Evolutionary conservation across 805 yeast genomes (phyloP).

Genomic region (Metschnikowia koreensis): DNA sequence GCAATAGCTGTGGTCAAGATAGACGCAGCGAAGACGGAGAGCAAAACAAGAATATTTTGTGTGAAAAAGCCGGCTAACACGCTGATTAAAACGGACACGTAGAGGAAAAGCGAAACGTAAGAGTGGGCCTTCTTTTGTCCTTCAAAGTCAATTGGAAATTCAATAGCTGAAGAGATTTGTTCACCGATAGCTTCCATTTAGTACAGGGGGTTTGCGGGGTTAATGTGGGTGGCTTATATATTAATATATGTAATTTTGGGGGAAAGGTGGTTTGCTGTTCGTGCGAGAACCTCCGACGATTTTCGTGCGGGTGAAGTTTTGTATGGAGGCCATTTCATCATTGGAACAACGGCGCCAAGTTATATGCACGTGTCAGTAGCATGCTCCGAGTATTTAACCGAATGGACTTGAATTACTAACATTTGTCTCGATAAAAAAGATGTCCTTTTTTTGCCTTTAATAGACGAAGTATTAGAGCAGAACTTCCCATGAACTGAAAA

Average conservation of each 20-base stretch:
- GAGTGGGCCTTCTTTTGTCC: constrained; percentile 49
- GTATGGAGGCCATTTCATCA: neutral
- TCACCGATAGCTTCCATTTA: constrained; percentile 19
- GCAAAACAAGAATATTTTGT: constrained; percentile 41
- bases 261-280: constrained; percentile 6
- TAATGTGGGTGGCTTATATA: neutral
- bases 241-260: neutral
- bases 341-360: neutral
- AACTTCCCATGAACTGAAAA: too few species aligned
- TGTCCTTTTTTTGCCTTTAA: too few species aligned
- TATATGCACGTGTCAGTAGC: too few species aligned
- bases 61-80: constrained; percentile 47
- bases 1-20: constrained; percentile 29
- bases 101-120: constrained; percentile 24
- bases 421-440: too few species aligned
- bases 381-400: too few species aligned
- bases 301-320: constrained; percentile 4
- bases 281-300: neutral
- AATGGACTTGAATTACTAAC: too few species aligned
- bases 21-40: constrained; percentile 38
- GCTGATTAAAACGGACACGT: constrained; percentile 33
- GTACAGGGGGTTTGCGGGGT: constrained; percentile 4
- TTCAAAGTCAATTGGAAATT: constrained; percentile 48
- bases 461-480: too few species aligned
- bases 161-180: constrained; percentile 17